These are phyloP conservation scores for Kuraishia hungarica DNA, from an alignment of 805 yeast genomes.

Conservation along the genomic window DNA sequence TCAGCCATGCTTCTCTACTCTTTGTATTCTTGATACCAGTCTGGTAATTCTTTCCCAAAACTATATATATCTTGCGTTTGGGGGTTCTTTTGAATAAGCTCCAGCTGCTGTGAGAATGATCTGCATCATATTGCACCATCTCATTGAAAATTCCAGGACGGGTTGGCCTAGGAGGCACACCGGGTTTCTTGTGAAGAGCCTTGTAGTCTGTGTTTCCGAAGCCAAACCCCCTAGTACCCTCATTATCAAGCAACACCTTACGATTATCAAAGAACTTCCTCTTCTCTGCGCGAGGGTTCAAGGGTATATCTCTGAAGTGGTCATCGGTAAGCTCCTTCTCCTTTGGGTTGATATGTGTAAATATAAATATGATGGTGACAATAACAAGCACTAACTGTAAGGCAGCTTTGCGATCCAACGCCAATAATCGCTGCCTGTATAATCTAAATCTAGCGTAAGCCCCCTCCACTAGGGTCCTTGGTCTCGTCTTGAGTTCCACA, in stretches of 20 bases:
- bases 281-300: not conserved
- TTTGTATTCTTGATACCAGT: constrained; percentile 32
- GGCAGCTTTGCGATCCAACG: not conserved
- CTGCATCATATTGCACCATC: not conserved
- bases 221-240: constrained; percentile 11
- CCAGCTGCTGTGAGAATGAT: not conserved
- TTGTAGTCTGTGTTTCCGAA: constrained; percentile 9
- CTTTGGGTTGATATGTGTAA: not conserved
- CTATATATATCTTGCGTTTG: constrained; percentile 24
- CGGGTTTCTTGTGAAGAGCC: constrained; percentile 13
- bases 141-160: constrained; percentile 19
- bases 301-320: not conserved
- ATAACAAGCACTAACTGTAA: not conserved
- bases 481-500: not conserved
- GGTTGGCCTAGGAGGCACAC: constrained; percentile 17
- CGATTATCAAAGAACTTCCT: constrained; percentile 11
- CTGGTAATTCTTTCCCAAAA: constrained; percentile 30
- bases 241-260: constrained; percentile 14
- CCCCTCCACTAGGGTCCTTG: not conserved
- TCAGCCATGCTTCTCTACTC: constrained; percentile 32
- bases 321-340: not conserved
- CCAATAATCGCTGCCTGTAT: not conserved
- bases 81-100: constrained; percentile 6
- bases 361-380: not conserved
- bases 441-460: not conserved